Percentiles rank a stretch among this genome's conserved stretches.
Conservation (phyloP, 2,329 filamentous ascomycete genomes). For the Talaromyces sp. region DNA sequence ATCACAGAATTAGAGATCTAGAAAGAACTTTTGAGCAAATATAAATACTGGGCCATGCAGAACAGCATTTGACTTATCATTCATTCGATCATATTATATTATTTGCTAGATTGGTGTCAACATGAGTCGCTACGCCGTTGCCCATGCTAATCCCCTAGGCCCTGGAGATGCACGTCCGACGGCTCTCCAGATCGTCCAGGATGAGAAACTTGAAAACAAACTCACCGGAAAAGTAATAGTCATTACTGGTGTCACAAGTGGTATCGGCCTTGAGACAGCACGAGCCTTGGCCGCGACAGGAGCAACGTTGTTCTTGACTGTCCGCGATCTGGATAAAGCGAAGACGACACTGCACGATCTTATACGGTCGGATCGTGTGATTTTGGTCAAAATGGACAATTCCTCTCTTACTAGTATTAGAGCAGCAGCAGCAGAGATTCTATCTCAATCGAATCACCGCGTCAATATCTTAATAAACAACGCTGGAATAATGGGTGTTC, state of each 20-base stretch:
- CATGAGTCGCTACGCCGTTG: conserved; percentile 23
- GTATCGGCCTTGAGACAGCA: conserved; percentile 46
- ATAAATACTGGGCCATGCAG: background rate
- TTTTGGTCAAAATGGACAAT: conserved; percentile 36
- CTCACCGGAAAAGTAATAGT: conserved; percentile 36
- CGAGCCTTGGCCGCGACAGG: conserved; percentile 46
- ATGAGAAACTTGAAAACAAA: conserved; percentile 22
- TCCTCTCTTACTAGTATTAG: conserved; percentile 33
- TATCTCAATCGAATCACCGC: conserved; percentile 35
- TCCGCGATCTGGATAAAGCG: conserved; percentile 41
- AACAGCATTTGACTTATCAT: background rate
- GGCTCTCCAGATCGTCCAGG: conserved; percentile 24
- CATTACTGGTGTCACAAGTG: conserved; percentile 45
- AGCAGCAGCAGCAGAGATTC: conserved; percentile 31
- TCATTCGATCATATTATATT: background rate
- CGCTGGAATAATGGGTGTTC: conserved; percentile 17
- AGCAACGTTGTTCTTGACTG: conserved; percentile 45
- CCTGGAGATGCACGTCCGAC: conserved; percentile 27
- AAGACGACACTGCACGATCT: conserved; percentile 22
- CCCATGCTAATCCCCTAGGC: conserved; percentile 23
- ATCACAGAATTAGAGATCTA: background rate
- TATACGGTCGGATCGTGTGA: conserved; percentile 25
- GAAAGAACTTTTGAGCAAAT: background rate
- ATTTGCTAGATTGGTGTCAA: background rate
- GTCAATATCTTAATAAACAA: conserved; percentile 22